Evolutionary conservation across 2,329 filamentous ascomycete species (phyloP), one percentile per base, ranked within the genome.

Genomic region (Aureobasidium leucospermi): DNA sequence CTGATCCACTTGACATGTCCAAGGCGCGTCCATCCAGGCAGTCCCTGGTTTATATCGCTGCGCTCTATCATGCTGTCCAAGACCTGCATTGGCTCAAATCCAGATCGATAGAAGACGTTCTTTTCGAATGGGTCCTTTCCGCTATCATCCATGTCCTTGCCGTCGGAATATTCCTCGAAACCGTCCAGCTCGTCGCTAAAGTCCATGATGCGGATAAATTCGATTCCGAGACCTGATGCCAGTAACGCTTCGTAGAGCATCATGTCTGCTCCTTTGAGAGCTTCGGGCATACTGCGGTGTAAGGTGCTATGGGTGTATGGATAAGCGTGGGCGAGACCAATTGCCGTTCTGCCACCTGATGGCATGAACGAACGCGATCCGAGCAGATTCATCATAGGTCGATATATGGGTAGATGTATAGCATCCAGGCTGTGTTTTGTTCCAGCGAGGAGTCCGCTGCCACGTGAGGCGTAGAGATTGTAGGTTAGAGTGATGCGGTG

Each of bases 401-500:
- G 59, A 58, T 74, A 75, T 0, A 80, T 60, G 0, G 74, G 74
- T 49, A 75, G 65, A 1, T 65, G 60, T 3, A 64, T 63, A 5
- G 71, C 66, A 58, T 76, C 68, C 38, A 76, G 64, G n/a, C 46
- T 61, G 7, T 58, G 45, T 23, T 59, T 51, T 4, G 61, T 55
- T 9, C 62, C 67, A 52, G 63, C 65, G 6, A 70, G 66, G 13
- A 70, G 65, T 8, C 70, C 72, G n/a, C 69, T 65, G 4, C 73
- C 69, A 23, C 70, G 66, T 1, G 71, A 69, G 10, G 74, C 68
- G 62, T 76, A 83, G 1, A 86, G 70, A 60, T 85, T 85, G 69
- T 86, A 85, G 0, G 82, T 85, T 23, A 86, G 66, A 0, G 80
- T 85, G 15, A 86, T 62, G 0, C 81, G 78, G 60, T 85, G 74